Base-by-base conservation (phyloP, 768 basidiomycete genomes). In the Dentipellis sp. region DNA sequence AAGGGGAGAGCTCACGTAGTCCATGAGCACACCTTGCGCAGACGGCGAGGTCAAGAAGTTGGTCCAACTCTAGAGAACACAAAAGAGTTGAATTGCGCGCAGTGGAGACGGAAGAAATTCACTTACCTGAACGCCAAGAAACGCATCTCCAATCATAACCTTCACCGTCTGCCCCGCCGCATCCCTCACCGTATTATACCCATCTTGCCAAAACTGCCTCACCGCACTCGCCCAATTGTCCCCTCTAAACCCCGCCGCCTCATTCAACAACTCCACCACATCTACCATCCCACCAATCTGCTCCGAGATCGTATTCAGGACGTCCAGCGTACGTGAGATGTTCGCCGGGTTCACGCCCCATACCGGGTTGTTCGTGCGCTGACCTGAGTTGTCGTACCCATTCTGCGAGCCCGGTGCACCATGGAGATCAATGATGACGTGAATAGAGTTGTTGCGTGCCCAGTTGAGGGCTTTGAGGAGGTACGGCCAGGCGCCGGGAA, bases 351-450 rank as follows among this genome's bases (percentile, higher is more conserved):
- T 62, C 34, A 63, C 61, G 1, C 76, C 83, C 83, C 84, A 90
- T 47, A 73, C 66, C 2, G 85, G 80, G 52, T 71, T 71, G 19
- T 66, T 62, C 0, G 79, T 83, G 35, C 79, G 73, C 64, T 83
- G 83, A 1, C 87, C 86, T 8, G 85, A 88, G 67, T 88, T 89
- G 68, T 88, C 87, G 67, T 81, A 88, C 2, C 86, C 85, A 58
- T 75, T 73, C 66, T 74, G 74, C 19, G 72, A 73, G 50, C 81
- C 84, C 0, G 86, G 83, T 4, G 82, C 86, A 23, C 86, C 87
- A 64, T 91, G 89, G 11, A 86, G 73, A 68, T 91, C 91, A 40
- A 92, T 63, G 57, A 92, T 82, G 56, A 88, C 83, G 54, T 84
- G 81, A 8, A 92, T 64, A 16, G 73, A 73, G 63, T 86, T 72